Evolutionary conservation across 805 yeast genomes (phyloP).

Genomic region (Saccharomycopsis vini): DNA sequence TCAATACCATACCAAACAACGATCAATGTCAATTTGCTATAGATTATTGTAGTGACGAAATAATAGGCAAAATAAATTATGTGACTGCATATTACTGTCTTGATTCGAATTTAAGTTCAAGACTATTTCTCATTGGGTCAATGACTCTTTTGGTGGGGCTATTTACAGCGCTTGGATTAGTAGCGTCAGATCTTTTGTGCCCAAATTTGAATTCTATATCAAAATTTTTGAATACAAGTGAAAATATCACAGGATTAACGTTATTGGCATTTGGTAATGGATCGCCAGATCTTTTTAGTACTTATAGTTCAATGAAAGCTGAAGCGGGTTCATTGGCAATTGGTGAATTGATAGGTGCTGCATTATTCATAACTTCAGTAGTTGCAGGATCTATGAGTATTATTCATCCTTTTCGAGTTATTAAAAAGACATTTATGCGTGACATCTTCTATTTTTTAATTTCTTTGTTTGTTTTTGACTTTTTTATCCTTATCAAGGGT

Average conservation of each 20-base stretch:
- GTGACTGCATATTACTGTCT: conserved; percentile 25
- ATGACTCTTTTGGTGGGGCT: conserved; percentile 30
- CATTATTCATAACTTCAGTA: conserved; percentile 70
- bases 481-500: conserved; percentile 45
- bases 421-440: conserved; percentile 37
- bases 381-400: conserved; percentile 75
- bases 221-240: conserved; percentile 51
- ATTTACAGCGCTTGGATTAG: conserved; percentile 59
- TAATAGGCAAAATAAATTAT: conserved; percentile 33
- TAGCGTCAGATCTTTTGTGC: conserved; percentile 76
- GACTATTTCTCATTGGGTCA: conserved; percentile 4
- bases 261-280: conserved; percentile 88
- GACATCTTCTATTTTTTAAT: conserved; percentile 52
- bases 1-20: conserved; percentile 3
- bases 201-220: conserved; percentile 71
- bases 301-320: conserved; percentile 69
- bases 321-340: conserved; percentile 73
- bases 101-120: background rate
- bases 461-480: conserved; percentile 39
- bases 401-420: conserved; percentile 53
- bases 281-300: conserved; percentile 79
- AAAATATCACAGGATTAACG: conserved; percentile 77
- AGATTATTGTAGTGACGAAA: conserved; percentile 27
- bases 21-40: conserved; percentile 33
- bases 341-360: conserved; percentile 88